A percentile compares a stretch with the other conserved stretches of the same genome.
Evolutionary conservation across 345 rosid species (phyloP).

Genomic region (Citrus trifoliata): DNA sequence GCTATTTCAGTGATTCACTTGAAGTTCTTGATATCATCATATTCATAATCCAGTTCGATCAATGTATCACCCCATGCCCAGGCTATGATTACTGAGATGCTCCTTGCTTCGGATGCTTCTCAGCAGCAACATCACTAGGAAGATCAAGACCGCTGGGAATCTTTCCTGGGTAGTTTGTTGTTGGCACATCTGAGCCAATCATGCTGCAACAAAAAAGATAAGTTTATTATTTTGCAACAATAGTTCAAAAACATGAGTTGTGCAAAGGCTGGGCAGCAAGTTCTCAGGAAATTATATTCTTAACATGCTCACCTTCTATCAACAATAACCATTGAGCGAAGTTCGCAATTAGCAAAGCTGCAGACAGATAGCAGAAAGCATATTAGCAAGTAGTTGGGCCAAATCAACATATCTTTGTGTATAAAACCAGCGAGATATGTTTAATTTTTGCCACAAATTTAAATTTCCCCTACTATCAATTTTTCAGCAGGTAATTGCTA

Average conservation of each 20-base stretch:
- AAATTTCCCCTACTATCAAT: neutral
- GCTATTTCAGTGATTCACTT: neutral
- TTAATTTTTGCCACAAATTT: neutral
- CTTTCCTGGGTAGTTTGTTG: slow-evolving; percentile 57
- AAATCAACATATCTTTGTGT: neutral
- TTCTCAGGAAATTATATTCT: neutral
- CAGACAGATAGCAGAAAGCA: slow-evolving; percentile 14
- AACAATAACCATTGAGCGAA: slow-evolving; percentile 58
- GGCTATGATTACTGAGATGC: slow-evolving; percentile 2
- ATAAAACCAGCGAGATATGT: neutral
- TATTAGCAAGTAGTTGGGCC: neutral
- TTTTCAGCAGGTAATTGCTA: neutral
- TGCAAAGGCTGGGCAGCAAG: neutral
- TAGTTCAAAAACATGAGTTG: too few relatives aligned
- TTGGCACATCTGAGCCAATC: slow-evolving; percentile 41
- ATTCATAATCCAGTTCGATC: neutral
- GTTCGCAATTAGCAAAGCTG: slow-evolving; percentile 82
- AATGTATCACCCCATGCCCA: neutral
- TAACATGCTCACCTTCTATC: slow-evolving; percentile 49
- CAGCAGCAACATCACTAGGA: slow-evolving; percentile 50
- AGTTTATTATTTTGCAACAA: neutral
- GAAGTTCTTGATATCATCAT: neutral
- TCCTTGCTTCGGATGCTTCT: slow-evolving; percentile 14
- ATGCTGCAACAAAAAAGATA: slow-evolving; percentile 31
- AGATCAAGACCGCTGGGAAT: slow-evolving; percentile 52